Conservation (phyloP, 2,329 filamentous ascomycete genomes). For the Monosporascus sp. region DNA sequence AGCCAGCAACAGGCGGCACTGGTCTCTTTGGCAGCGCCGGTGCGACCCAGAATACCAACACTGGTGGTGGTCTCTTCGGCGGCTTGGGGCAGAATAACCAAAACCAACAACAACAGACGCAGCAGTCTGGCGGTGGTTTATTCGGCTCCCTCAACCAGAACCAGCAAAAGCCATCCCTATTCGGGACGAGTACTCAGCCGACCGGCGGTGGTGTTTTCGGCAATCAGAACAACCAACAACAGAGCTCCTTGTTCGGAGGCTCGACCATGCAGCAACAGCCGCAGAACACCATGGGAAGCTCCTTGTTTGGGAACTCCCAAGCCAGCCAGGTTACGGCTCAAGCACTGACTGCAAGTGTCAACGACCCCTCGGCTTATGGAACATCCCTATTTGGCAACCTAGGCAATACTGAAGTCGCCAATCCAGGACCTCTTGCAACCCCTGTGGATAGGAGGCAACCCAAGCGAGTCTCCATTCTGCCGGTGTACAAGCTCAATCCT, state of each 20-base stretch:
- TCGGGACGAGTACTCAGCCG: slow-evolving; percentile 40
- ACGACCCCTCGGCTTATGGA: slow-evolving; percentile 83
- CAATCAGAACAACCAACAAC: slow-evolving; percentile 38
- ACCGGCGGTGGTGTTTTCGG: slow-evolving; percentile 51
- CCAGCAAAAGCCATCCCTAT: slow-evolving; percentile 51
- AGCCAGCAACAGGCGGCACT: slow-evolving; percentile 24
- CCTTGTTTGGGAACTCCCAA: slow-evolving; percentile 54
- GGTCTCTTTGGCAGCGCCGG: slow-evolving; percentile 39
- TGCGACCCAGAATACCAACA: slow-evolving; percentile 28
- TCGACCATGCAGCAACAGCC: slow-evolving; percentile 43
- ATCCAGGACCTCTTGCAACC: slow-evolving; percentile 86
- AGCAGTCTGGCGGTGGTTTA: slow-evolving; percentile 34
- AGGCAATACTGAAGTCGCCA: slow-evolving; percentile 53
- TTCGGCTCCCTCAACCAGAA: slow-evolving; percentile 47
- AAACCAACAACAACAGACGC: slow-evolving; percentile 30
- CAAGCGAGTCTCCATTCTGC: slow-evolving; percentile 73
- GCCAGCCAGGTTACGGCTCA: slow-evolving; percentile 49
- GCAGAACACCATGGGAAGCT: slow-evolving; percentile 40
- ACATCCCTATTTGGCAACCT: slow-evolving; percentile 79
- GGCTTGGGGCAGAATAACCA: slow-evolving; percentile 28
- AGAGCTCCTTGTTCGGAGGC: slow-evolving; percentile 40
- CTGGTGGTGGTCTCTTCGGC: slow-evolving; percentile 49
- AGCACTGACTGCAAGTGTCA: slow-evolving; percentile 70
- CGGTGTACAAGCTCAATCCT: slow-evolving; percentile 82
- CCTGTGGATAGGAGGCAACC: slow-evolving; percentile 72